A percentile compares a stretch with the other conserved stretches of the same genome.
phyloP scores from a whole-genome alignment of 768 basidiomycete genomes.

The Filobasidium floriforme region DNA sequence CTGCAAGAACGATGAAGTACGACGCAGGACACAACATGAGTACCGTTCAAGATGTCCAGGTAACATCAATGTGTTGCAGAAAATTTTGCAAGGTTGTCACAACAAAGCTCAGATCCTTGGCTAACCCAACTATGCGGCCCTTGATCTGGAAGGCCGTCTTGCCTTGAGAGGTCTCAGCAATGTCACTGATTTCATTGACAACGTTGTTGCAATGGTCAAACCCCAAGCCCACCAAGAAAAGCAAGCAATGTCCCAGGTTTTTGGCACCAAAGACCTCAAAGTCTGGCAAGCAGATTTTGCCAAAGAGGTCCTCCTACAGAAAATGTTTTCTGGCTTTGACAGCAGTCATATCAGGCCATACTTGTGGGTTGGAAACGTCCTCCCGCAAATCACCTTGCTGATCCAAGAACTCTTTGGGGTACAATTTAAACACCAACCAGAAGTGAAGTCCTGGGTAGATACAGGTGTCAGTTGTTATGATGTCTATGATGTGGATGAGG shows the following conservation, averaged over 20 bases:
- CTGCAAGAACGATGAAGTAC: not conserved
- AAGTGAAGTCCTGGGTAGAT: not conserved
- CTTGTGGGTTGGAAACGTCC: not conserved
- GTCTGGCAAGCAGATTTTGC: not conserved
- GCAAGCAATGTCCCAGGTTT: not conserved
- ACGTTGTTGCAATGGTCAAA: not conserved
- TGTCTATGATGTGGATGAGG: not conserved
- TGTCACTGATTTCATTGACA: not conserved
- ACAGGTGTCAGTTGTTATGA: not conserved
- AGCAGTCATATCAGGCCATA: not conserved
- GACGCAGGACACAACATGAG: not conserved
- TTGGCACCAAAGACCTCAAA: not conserved
- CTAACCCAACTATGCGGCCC: not conserved
- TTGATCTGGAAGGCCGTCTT: not conserved
- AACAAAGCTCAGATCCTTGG: constrained; percentile 11
- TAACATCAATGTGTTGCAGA: constrained; percentile 2
- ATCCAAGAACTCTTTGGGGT: not conserved
- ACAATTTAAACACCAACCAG: not conserved
- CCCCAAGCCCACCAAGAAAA: not conserved
- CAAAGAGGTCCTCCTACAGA: not conserved
- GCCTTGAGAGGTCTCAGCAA: not conserved
- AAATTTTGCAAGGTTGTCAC: constrained; percentile 1
- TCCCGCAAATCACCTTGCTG: not conserved
- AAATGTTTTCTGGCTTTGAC: not conserved
- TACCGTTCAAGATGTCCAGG: not conserved